Evolutionary conservation across 2,329 filamentous ascomycete species (phyloP).

Genomic region (Fusarium tuaranense): DNA sequence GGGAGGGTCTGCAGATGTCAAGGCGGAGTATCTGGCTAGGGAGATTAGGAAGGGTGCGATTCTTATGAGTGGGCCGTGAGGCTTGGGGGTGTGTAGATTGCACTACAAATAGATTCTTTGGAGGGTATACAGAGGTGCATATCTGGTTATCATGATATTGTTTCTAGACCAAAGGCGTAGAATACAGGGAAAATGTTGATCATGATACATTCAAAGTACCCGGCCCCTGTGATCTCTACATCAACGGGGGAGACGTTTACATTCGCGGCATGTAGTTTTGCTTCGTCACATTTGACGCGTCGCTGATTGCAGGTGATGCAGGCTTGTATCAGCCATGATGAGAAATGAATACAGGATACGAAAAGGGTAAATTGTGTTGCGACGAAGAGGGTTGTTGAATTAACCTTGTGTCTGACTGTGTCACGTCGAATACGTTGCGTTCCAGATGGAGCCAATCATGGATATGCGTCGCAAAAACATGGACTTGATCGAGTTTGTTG

Average conservation of each 20-base stretch:
- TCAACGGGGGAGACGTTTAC: neutral
- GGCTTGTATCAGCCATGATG: neutral
- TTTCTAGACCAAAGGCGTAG: neutral
- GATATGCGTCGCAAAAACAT: neutral
- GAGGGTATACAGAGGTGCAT: neutral
- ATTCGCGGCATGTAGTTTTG: neutral
- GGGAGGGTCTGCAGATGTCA: neutral
- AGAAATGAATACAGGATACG: neutral
- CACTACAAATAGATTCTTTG: neutral
- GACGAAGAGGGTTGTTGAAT: neutral
- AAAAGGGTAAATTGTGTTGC: neutral
- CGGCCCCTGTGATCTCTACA: neutral
- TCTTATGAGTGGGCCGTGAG: neutral
- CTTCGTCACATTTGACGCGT: neutral
- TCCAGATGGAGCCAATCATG: neutral
- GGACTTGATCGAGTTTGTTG: neutral
- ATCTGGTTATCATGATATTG: neutral
- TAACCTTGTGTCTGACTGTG: neutral
- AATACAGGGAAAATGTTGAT: neutral
- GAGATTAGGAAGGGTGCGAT: neutral
- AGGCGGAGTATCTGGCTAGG: neutral
- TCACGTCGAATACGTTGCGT: neutral
- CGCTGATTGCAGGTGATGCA: neutral
- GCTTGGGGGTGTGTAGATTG: neutral
- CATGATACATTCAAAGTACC: neutral